phyloP scores from a whole-genome alignment of 169 alveolate species.

The Eimeria tenella region DNA sequence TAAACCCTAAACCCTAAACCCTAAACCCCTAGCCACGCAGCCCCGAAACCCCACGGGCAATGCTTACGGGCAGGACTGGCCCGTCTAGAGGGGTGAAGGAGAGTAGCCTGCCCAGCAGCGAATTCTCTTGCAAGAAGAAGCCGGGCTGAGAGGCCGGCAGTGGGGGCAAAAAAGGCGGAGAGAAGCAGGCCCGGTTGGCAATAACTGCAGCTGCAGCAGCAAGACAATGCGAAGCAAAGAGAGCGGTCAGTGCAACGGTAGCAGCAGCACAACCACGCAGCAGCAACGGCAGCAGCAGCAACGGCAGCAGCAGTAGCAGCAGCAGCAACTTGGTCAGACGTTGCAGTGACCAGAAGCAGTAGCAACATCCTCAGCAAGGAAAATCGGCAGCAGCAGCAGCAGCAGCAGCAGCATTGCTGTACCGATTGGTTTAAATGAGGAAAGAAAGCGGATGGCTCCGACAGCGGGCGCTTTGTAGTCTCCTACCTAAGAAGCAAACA shows the following conservation, averaged over 20 bases:
- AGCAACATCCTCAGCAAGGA: background rate
- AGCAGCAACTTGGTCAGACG: background rate
- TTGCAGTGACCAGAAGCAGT: background rate
- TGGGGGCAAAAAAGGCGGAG: conserved; percentile 26
- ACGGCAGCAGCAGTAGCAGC: too few relatives aligned
- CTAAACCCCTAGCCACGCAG: background rate
- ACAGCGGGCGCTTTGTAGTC: conserved; percentile 70
- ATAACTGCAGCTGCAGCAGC: conserved; percentile 17
- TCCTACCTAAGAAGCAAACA: conserved; percentile 59
- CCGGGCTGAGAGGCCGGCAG: conserved; percentile 79
- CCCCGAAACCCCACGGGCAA: background rate
- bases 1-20: conserved; percentile 29
- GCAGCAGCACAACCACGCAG: conserved; percentile 26
- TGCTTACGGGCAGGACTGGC: conserved; percentile 31
- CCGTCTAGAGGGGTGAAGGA: conserved; percentile 80
- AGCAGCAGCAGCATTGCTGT: background rate
- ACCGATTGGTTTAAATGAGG: conserved; percentile 54
- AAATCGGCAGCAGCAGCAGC: background rate
- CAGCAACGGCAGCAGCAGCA: too few relatives aligned
- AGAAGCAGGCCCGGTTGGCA: conserved; percentile 7
- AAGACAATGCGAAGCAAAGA: background rate
- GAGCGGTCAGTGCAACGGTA: background rate
- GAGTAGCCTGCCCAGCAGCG: conserved; percentile 83
- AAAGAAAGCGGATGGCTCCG: conserved; percentile 58
- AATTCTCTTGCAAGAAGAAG: conserved; percentile 77